A percentile compares a stretch with the other conserved stretches of the same genome.
Evolutionary conservation across 2,329 filamentous ascomycete genomes (phyloP).

Genomic region (Penicillium corylophilum): DNA sequence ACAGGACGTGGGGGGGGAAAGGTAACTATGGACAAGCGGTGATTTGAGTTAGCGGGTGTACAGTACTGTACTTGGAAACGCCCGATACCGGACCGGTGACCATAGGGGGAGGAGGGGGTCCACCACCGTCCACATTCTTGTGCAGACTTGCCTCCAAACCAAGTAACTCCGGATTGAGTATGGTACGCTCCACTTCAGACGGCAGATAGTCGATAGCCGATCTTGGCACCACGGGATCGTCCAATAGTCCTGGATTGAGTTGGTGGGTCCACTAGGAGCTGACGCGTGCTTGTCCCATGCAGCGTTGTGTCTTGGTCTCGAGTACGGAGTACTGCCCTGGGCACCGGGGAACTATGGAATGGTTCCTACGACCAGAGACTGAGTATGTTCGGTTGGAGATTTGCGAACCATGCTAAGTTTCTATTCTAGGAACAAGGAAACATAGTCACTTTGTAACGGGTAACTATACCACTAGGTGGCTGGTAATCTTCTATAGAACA

Average conservation of each 20-base stretch:
- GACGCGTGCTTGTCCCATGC: constrained; percentile 35
- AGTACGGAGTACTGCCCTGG: constrained; percentile 17
- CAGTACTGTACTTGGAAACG: neutral
- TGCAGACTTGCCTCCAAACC: constrained; percentile 7
- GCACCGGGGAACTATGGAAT: neutral
- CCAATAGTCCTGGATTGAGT: constrained; percentile 23
- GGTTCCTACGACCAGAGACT: neutral
- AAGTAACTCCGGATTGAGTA: neutral
- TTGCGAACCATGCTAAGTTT: too few species aligned
- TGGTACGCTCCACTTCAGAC: constrained; percentile 13
- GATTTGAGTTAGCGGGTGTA: constrained; percentile 15
- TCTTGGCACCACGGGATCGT: constrained; percentile 32
- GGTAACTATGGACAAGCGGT: neutral
- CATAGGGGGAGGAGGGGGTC: constrained; percentile 4
- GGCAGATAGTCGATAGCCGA: constrained; percentile 44
- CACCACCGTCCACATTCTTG: constrained; percentile 20
- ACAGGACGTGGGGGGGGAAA: neutral
- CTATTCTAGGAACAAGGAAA: too few species aligned
- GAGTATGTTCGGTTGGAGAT: neutral
- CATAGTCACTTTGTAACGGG: too few species aligned
- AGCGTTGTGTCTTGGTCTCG: constrained; percentile 13
- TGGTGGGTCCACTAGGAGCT: constrained; percentile 26
- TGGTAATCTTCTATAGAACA: too few species aligned
- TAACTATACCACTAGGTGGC: too few species aligned
- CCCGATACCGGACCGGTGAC: constrained; percentile 23